Conservation (phyloP, 2,329 filamentous ascomycete genomes). For the Fusarium keratoplasticum region DNA sequence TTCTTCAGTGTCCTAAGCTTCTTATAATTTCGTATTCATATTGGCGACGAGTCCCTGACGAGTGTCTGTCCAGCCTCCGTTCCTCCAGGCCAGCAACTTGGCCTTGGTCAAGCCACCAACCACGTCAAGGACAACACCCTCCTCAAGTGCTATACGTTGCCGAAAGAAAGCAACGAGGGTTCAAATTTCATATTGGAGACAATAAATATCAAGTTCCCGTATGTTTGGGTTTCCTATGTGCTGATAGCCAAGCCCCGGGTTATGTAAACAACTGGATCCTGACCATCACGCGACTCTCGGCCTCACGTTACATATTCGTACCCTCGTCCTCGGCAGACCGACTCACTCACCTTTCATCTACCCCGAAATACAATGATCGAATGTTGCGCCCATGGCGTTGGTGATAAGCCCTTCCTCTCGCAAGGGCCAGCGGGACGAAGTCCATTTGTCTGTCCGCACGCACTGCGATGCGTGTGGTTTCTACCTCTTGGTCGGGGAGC, state of each 20-base stretch:
- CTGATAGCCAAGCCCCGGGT: not conserved
- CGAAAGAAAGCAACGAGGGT: not conserved
- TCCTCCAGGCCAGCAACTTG: not conserved
- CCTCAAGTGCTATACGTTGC: not conserved
- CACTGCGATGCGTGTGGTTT: not conserved
- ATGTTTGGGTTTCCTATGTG: not conserved
- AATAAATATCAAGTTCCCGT: not conserved
- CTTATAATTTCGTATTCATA: not conserved
- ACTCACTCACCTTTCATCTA: not conserved
- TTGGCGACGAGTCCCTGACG: rapidly evolving
- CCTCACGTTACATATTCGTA: not conserved
- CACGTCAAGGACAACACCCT: not conserved
- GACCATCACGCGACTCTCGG: not conserved
- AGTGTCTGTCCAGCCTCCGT: not conserved
- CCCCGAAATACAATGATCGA: not conserved
- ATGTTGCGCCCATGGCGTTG: not conserved
- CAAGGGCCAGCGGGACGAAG: not conserved
- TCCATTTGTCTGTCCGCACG: not conserved
- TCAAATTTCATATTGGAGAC: not conserved
- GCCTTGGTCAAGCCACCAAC: not conserved
- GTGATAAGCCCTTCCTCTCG: not conserved
- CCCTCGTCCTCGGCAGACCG: not conserved
- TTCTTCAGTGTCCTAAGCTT: not conserved
- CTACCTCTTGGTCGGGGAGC: not conserved
- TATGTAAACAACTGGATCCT: not conserved